A percentile compares a stretch with the other conserved stretches of the same genome.
These are phyloP conservation scores for Fomitopsis pulvina DNA, from an alignment of 768 basidiomycete genomes.

Conservation along the genomic window DNA sequence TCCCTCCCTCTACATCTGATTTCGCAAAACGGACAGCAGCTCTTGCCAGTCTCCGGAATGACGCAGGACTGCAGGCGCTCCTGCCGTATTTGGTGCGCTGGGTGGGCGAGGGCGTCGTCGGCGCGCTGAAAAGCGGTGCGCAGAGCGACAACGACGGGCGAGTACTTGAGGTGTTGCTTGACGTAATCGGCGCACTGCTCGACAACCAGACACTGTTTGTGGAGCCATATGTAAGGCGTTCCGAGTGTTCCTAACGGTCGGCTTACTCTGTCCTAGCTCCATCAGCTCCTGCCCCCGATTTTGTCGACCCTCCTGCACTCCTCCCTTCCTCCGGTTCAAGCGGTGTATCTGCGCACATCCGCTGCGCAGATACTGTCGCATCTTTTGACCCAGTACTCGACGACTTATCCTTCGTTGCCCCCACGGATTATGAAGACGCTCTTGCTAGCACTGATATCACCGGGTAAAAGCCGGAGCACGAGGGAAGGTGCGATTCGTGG, in stretches of 20 bases:
- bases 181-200: conserved; percentile 78
- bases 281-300: conserved; percentile 91
- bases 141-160: conserved; percentile 62
- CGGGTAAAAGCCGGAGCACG: conserved; percentile 70
- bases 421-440: conserved; percentile 93
- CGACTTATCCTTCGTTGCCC: conserved; percentile 83
- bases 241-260: not conserved
- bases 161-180: conserved; percentile 74
- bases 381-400: conserved; percentile 73
- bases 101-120: conserved; percentile 85
- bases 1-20: conserved; percentile 60
- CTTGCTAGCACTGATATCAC: conserved; percentile 71
- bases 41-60: conserved; percentile 79
- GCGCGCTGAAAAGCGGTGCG: conserved; percentile 40
- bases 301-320: conserved; percentile 89
- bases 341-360: conserved; percentile 67
- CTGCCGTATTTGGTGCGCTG: conserved; percentile 92
- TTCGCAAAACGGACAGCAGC: conserved; percentile 79
- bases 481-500: conserved; percentile 89
- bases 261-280: conserved; percentile 50
- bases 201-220: conserved; percentile 87
- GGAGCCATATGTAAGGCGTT: conserved; percentile 84
- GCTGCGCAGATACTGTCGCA: conserved; percentile 83
- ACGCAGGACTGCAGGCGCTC: conserved; percentile 87
- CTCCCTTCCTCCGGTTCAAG: conserved; percentile 65